Base-by-base conservation (phyloP, 139 green algal species). In the Pedinophyceae sp. region DNA sequence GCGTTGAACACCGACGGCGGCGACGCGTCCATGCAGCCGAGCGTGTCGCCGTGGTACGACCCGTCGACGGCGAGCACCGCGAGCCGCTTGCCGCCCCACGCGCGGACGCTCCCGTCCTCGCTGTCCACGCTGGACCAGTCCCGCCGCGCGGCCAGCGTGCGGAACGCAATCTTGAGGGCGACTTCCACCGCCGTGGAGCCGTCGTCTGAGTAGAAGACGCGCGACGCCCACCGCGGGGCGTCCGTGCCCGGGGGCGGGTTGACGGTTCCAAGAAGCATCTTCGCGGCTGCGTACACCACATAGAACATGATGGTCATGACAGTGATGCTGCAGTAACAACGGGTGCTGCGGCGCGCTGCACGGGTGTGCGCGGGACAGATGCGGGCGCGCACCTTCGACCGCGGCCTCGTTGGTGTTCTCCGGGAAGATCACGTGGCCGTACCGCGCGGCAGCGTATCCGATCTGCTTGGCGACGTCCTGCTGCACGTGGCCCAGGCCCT, bases 41-140 rank as follows among this genome's bases (percentile, higher is more conserved):
- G 71, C 0, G 91, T 98, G 71, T 98, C 91, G 10, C 91, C 91
- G 65, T 98, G 91, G 66, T 98, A 98, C 0, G 68, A 79, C 50
- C 85, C 79, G 6, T 67, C 56, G 25, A 97, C 71, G 0, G 75
- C 87, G 16, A 98, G 30, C 27, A 98, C 84, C 64, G 85, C 61
- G 23, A 78, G 16, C n/a, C 4, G 3, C 38, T 29, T 43, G 38
- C 64, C 59, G 43, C 59, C 58, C 34, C 60, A 16, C 28, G 28
- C 23, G 48, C 50, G 18, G 51, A 23, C 10, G 50, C 17, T 1
- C 41, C 38, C 49, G 20, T 4, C 46, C 27, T 23, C 40, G 30
- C 56, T 62, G 20, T 23, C 49, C 39, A 49, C 61, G 28, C 18
- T 59, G 34, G 19, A 22, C 41, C 25, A 30, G 22, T 29, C 10